Conservation (phyloP, 768 basidiomycete genomes). For the Boletus patriciae region DNA sequence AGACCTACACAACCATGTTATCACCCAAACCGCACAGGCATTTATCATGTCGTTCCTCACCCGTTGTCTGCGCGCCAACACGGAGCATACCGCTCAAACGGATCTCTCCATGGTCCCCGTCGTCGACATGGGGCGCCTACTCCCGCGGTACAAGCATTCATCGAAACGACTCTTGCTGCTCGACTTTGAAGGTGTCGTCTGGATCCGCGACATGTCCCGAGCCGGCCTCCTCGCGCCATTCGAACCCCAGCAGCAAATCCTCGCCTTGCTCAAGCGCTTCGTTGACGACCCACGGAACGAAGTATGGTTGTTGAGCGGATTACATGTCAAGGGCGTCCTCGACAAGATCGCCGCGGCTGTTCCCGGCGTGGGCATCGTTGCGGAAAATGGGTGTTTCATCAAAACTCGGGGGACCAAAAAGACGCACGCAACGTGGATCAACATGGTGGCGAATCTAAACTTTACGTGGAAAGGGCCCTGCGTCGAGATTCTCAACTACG, state of each 20-base stretch:
- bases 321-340: slow-evolving; percentile 61
- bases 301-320: slow-evolving; percentile 80
- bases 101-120: slow-evolving; percentile 37
- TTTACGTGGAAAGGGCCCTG: slow-evolving; percentile 80
- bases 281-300: slow-evolving; percentile 67
- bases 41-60: slow-evolving; percentile 81
- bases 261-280: slow-evolving; percentile 56
- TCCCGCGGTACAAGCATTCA: slow-evolving; percentile 68
- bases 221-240: slow-evolving; percentile 44
- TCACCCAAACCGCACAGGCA: slow-evolving; percentile 81
- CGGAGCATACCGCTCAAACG: slow-evolving; percentile 52
- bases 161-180: slow-evolving; percentile 64
- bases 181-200: slow-evolving; percentile 81
- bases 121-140: slow-evolving; percentile 49
- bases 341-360: slow-evolving; percentile 60
- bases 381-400: slow-evolving; percentile 88
- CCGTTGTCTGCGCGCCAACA: slow-evolving; percentile 68
- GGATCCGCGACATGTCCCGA: slow-evolving; percentile 57
- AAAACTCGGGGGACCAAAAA: slow-evolving; percentile 46
- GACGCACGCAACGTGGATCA: slow-evolving; percentile 58
- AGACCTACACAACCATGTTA: slow-evolving; percentile 84
- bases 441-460: slow-evolving; percentile 77
- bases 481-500: slow-evolving; percentile 81
- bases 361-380: slow-evolving; percentile 76
- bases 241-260: slow-evolving; percentile 37